Evolutionary conservation across 1,139 yeast species (phyloP).

Genomic region (Magnusiomyces starmeri): DNA sequence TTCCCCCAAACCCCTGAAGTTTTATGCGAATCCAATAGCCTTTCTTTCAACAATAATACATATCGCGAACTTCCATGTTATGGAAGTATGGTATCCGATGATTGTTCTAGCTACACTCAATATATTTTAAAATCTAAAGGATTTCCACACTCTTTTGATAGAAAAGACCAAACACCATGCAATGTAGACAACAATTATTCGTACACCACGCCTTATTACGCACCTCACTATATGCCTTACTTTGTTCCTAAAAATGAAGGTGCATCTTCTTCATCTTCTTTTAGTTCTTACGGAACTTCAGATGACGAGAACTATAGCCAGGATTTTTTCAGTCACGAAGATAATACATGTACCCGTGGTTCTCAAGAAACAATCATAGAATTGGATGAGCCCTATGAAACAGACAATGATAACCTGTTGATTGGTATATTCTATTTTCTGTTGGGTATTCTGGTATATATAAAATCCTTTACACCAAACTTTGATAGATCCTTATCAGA

Average conservation of each 20-base stretch:
- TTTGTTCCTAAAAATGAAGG: neutral
- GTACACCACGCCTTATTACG: neutral
- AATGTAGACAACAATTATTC: neutral
- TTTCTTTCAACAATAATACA: neutral
- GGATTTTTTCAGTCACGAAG: neutral
- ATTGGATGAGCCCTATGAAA: neutral
- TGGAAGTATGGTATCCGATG: neutral
- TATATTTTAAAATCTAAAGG: neutral
- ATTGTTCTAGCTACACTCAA: neutral
- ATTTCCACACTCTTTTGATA: too few relatives aligned
- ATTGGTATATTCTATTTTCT: neutral
- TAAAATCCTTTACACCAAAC: neutral
- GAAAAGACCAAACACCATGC: neutral
- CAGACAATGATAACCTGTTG: neutral
- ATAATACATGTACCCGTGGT: neutral
- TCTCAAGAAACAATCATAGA: neutral
- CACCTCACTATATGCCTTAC: neutral
- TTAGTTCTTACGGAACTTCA: neutral
- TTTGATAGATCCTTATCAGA: neutral
- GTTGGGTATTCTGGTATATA: neutral
- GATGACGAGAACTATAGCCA: neutral
- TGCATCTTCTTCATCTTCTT: neutral
- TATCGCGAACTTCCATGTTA: neutral
- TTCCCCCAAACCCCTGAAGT: neutral
- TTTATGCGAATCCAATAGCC: neutral